Base-by-base conservation (phyloP, 768 basidiomycete species). In the Boletus rubropictus region DNA sequence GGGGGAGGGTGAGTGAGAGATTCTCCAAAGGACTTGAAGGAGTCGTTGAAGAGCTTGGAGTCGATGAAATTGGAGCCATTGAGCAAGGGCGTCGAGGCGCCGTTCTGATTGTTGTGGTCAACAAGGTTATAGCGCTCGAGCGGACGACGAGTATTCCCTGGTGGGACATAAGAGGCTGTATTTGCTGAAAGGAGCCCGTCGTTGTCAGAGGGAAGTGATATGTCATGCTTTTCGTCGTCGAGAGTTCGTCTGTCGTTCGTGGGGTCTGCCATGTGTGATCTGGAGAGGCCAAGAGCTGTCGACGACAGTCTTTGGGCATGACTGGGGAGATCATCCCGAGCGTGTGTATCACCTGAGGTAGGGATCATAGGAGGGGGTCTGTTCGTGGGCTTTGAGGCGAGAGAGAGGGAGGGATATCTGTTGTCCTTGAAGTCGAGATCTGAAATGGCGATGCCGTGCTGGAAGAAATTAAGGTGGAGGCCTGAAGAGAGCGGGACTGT, bases 401-500 rank as follows among this genome's bases (percentile, higher is more conserved):
- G 50, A 7, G 65, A 46, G 17, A 70, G 57, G 39, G 69, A 47
- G 15, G 76, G 69, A 54, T 84, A 82, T 60, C 83, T 73, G 60
- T 76, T 77, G 69, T 84, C 84, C 57, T 74, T 72, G 63, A 79
- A 75, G 65, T 82, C 80, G 52, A 79, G 71, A 48, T 83, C 82
- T 47, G 76, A 69, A 62, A 82, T 73, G 33, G 70, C 59, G 49
- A 84, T 71, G 34, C 73, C 67, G 57, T 72, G 73, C 42, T 80
- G 69, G 65, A 80, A 81, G 51, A 75, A 62, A 46, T 61, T 64
- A 49, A 72, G 58, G 56, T 62, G 67, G 35, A 68, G 50, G 55
- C 64, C 62, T 39, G 68, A 51, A 20, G 71, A 50, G 50, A 66
- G 49, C n/a, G 62, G 28, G 21, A 59, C 44, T 8, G 70, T 55